Conservation (phyloP, 2,329 filamentous ascomycete genomes). For the Nothopassalora personata region DNA sequence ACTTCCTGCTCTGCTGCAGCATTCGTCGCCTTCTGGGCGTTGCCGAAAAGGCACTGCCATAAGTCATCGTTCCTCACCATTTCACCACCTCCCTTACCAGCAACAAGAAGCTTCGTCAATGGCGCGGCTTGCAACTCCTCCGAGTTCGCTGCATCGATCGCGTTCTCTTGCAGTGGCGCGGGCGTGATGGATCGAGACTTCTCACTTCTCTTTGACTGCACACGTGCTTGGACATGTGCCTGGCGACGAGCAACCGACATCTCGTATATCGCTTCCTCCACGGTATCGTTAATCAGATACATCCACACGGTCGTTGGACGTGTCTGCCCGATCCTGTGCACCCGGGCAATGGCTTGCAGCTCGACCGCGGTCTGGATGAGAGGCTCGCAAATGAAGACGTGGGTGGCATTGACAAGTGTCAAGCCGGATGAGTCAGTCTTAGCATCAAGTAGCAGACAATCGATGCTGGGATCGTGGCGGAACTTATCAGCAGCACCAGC, state of each 20-base stretch:
- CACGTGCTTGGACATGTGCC: conserved; percentile 59
- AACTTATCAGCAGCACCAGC: conserved; percentile 68
- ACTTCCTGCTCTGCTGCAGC: conserved; percentile 39
- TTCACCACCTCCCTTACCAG: conserved; percentile 68
- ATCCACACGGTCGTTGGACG: conserved; percentile 90
- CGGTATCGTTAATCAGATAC: conserved; percentile 83
- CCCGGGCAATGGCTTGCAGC: conserved; percentile 87
- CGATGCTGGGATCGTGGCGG: conserved; percentile 64
- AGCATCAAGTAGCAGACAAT: conserved; percentile 85
- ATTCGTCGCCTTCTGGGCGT: conserved; percentile 27
- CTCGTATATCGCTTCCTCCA: conserved; percentile 88
- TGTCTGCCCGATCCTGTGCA: conserved; percentile 88
- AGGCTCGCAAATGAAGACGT: conserved; percentile 92
- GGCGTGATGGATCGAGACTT: conserved; percentile 30
- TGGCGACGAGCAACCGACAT: conserved; percentile 74
- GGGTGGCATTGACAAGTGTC: conserved; percentile 86
- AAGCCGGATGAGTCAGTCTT: conserved; percentile 83
- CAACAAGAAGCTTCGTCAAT: conserved; percentile 64
- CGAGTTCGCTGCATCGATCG: conserved; percentile 77
- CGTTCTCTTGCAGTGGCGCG: conserved; percentile 43
- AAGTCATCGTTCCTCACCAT: conserved; percentile 71
- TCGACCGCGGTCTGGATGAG: conserved; percentile 90
- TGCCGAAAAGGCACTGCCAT: conserved; percentile 84
- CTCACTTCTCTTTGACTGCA: conserved; percentile 20
- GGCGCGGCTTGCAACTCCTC: conserved; percentile 71